Percentiles rank a stretch among this genome's conserved stretches.
Conservation (phyloP, 2,329 filamentous ascomycete species). For the Didymella keratinophila region DNA sequence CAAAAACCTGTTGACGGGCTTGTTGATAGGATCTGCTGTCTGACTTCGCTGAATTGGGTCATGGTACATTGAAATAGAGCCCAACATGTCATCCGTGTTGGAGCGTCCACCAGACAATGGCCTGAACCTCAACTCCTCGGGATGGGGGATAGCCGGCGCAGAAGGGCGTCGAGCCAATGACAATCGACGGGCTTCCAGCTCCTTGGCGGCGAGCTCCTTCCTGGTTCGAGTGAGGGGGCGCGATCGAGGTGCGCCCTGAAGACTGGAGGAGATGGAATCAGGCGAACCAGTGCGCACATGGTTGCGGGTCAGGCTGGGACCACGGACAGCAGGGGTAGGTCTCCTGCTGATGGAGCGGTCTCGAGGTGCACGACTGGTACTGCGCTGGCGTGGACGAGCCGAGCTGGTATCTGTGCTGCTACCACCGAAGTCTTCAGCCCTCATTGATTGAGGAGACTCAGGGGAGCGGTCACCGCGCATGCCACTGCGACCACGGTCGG, state of each 20-base stretch:
- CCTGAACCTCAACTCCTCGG: constrained; percentile 60
- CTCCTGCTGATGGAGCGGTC: constrained; percentile 50
- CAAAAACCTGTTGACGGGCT: constrained; percentile 44
- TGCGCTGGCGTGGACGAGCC: constrained; percentile 59
- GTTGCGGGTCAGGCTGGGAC: constrained; percentile 45
- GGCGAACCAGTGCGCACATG: constrained; percentile 47
- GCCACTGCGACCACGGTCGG: constrained; percentile 48
- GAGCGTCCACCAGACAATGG: constrained; percentile 46
- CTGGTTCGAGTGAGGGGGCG: constrained; percentile 47
- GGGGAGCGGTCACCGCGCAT: constrained; percentile 68
- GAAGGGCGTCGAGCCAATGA: constrained; percentile 79
- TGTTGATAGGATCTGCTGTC: constrained; percentile 67
- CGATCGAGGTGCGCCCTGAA: constrained; percentile 37
- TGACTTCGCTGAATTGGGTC: constrained; percentile 64
- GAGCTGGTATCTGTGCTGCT: constrained; percentile 70
- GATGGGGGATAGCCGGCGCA: constrained; percentile 80
- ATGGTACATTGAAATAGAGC: constrained; percentile 45
- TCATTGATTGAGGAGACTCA: constrained; percentile 80
- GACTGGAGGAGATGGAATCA: constrained; percentile 45
- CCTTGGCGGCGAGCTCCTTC: constrained; percentile 68
- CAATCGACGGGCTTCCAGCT: constrained; percentile 86
- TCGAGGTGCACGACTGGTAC: constrained; percentile 60
- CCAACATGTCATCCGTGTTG: constrained; percentile 53
- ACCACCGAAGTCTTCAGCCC: constrained; percentile 61
- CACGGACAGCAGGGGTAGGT: constrained; percentile 38